Conservation (phyloP, 345 rosid species). For the Eutrema heterophyllum region DNA sequence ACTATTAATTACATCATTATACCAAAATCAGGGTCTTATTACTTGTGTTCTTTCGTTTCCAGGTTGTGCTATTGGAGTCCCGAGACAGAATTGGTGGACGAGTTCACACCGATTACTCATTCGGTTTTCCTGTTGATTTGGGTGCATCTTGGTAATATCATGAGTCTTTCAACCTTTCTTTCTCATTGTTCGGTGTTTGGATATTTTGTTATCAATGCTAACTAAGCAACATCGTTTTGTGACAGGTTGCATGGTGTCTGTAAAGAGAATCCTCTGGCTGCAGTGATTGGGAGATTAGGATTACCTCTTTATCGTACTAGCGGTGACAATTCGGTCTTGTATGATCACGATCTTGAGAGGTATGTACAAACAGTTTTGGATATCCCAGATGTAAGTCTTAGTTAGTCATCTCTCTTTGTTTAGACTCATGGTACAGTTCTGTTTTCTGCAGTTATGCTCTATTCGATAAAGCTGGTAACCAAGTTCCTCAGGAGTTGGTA, state of each 20-base stretch:
- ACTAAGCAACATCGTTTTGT: slow-evolving; percentile 4
- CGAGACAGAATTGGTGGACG: slow-evolving; percentile 88
- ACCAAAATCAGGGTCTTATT: neutral
- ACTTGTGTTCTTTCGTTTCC: slow-evolving; percentile 7
- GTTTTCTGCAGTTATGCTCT: slow-evolving; percentile 59
- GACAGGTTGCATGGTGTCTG: slow-evolving; percentile 96
- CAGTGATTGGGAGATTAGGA: slow-evolving; percentile 84
- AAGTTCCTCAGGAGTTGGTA: slow-evolving; percentile 82
- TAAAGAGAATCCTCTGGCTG: slow-evolving; percentile 91
- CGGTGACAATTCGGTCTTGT: slow-evolving; percentile 92
- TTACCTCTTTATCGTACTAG: slow-evolving; percentile 89
- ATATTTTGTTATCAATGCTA: neutral
- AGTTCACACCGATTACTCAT: slow-evolving; percentile 74
- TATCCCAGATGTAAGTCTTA: neutral
- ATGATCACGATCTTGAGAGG: slow-evolving; percentile 99
- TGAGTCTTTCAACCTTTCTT: neutral
- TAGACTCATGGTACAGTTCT: slow-evolving; percentile 17
- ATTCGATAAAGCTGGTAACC: slow-evolving; percentile 80
- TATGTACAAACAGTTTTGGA: slow-evolving; percentile 17
- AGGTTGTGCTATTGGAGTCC: slow-evolving; percentile 87
- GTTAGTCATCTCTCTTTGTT: neutral
- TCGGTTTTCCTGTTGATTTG: slow-evolving; percentile 90
- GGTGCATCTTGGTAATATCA: slow-evolving; percentile 85
- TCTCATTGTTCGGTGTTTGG: neutral
- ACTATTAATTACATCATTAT: neutral